phyloP scores from a whole-genome alignment of 106 monocot genomes.

The Gastrodia elata region DNA sequence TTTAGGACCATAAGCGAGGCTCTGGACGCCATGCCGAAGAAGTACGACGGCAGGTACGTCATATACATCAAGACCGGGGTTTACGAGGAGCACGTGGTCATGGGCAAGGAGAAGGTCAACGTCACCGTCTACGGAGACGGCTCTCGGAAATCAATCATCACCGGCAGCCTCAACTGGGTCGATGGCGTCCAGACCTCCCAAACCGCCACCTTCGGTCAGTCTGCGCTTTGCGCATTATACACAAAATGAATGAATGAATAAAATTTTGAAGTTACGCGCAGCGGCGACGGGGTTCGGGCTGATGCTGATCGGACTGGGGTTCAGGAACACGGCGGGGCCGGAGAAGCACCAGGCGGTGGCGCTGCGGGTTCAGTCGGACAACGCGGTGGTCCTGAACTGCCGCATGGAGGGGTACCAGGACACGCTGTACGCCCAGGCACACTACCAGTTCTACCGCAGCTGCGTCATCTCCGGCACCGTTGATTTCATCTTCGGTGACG shows the following conservation, averaged over 20 bases:
- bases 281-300: constrained; percentile 33
- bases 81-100: constrained; percentile 47
- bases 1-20: constrained; percentile 67
- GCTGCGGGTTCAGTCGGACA: constrained; percentile 60
- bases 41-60: constrained; percentile 56
- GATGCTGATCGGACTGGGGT: constrained; percentile 27
- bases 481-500: constrained; percentile 87
- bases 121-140: constrained; percentile 78
- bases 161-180: constrained; percentile 51
- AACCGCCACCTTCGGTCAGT: constrained; percentile 63
- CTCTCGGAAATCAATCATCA: constrained; percentile 43
- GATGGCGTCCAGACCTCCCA: constrained; percentile 56
- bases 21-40: constrained; percentile 34
- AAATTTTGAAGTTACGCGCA: constrained; percentile 12
- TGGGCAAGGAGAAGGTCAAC: constrained; percentile 39
- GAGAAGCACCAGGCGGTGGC: constrained; percentile 61
- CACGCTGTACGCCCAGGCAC: constrained; percentile 65
- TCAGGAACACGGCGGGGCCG: constrained; percentile 62
- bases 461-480: constrained; percentile 75
- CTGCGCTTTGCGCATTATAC: too few species aligned
- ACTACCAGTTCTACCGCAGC: constrained; percentile 71
- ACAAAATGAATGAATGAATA: too few species aligned
- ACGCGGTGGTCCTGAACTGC: constrained; percentile 51
- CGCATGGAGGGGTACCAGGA: constrained; percentile 66
- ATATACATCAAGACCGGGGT: constrained; percentile 72